These are phyloP conservation scores for Bolboschoenoplectus hybrid DNA, from an alignment of 202 grass and related monocot species.

Conservation along the genomic window DNA sequence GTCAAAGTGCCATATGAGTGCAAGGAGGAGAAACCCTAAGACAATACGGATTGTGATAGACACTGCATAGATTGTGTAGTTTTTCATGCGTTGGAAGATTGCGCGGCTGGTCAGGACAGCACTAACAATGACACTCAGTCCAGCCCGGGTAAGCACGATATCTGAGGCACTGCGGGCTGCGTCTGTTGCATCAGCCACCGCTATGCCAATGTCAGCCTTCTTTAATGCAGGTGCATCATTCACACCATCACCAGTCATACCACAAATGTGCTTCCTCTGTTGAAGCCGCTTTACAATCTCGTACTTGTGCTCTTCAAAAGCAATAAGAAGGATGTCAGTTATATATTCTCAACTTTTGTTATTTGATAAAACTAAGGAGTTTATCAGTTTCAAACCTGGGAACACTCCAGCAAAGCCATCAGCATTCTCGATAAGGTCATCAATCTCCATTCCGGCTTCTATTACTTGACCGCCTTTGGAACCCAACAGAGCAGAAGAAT, in stretches of 20 bases:
- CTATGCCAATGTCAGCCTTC: slow-evolving; percentile 95
- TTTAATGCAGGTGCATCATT: slow-evolving; percentile 93
- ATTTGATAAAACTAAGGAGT: slow-evolving; percentile 8
- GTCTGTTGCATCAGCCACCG: slow-evolving; percentile 83
- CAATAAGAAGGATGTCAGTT: neutral
- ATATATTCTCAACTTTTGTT: neutral
- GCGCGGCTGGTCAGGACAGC: slow-evolving; percentile 77
- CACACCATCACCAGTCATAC: slow-evolving; percentile 94
- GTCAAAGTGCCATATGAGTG: slow-evolving; percentile 85
- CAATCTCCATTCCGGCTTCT: slow-evolving; percentile 46
- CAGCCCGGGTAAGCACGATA: slow-evolving; percentile 89
- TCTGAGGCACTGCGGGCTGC: slow-evolving; percentile 83
- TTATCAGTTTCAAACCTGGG: slow-evolving; percentile 43
- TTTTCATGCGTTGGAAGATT: slow-evolving; percentile 98
- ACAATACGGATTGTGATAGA: slow-evolving; percentile 96
- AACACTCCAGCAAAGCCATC: slow-evolving; percentile 94
- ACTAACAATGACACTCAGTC: slow-evolving; percentile 82
- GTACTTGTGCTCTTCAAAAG: slow-evolving; percentile 80
- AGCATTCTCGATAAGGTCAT: slow-evolving; percentile 91
- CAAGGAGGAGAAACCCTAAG: slow-evolving; percentile 79
- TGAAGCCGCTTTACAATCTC: slow-evolving; percentile 94
- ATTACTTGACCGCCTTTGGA: slow-evolving; percentile 40
- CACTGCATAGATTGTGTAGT: slow-evolving; percentile 97
- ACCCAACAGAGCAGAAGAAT: slow-evolving; percentile 63
- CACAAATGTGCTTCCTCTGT: slow-evolving; percentile 89